Evolutionary conservation across 441 rosid species (phyloP).

Genomic region (Populus hybrid): DNA sequence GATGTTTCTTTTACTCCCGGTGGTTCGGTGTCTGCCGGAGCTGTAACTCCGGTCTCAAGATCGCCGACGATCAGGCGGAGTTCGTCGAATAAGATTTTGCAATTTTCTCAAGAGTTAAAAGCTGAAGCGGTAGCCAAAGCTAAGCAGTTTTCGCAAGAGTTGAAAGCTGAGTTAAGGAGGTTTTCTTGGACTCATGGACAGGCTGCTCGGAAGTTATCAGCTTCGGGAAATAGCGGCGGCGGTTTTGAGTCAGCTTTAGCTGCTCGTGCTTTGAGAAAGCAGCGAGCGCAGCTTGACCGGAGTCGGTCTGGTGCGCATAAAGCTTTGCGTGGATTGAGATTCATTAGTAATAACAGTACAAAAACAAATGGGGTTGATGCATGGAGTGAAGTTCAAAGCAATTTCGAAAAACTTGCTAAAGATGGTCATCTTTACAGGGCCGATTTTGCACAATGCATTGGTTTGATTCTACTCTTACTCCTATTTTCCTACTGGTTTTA

Average conservation of each 20-base stretch:
- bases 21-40: conserved; percentile 5
- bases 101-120: conserved; percentile 45
- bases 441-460: conserved; percentile 96
- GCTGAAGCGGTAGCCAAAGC: conserved; percentile 74
- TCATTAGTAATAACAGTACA: conserved; percentile 62
- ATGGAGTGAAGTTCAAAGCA: conserved; percentile 66
- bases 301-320: conserved; percentile 70
- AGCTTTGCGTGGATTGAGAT: conserved; percentile 77
- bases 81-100: conserved; percentile 36
- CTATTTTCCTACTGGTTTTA: not conserved
- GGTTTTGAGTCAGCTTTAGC: conserved; percentile 68
- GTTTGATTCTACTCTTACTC: conserved; percentile 23
- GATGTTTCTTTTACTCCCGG: conserved; percentile 27
- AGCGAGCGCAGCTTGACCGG: conserved; percentile 82
- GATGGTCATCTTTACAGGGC: conserved; percentile 72
- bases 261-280: conserved; percentile 78
- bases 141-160: conserved; percentile 63
- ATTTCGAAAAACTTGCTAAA: conserved; percentile 57
- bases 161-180: conserved; percentile 68
- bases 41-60: conserved; percentile 31
- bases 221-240: conserved; percentile 25
- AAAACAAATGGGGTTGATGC: conserved; percentile 41
- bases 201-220: conserved; percentile 43
- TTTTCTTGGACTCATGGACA: conserved; percentile 77
- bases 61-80: conserved; percentile 51